Evolutionary conservation across 2,329 filamentous ascomycete species (phyloP).

Genomic region (Beauveria sp.): DNA sequence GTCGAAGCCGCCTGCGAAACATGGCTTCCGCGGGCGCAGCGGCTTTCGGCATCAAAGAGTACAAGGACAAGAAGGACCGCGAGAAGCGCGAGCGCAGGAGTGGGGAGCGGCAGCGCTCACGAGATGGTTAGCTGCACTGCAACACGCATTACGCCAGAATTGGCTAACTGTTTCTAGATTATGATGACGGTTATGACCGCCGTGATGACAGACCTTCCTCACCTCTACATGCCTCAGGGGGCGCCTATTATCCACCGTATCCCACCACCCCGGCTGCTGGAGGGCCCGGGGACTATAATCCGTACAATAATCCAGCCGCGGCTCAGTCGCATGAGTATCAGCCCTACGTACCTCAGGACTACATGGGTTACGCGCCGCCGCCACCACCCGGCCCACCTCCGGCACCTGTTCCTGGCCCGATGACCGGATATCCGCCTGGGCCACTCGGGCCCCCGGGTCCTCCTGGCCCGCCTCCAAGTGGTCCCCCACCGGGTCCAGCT

Average conservation of each 20-base stretch:
- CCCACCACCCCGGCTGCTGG: constrained; percentile 22
- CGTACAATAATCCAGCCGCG: constrained; percentile 27
- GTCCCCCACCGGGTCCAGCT: constrained; percentile 27
- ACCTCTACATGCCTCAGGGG: constrained; percentile 44
- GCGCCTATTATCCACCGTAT: constrained; percentile 39
- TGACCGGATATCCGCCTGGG: constrained; percentile 18
- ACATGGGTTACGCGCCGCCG: constrained; percentile 32
- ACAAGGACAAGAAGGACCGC: constrained; percentile 41
- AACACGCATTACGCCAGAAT: neutral
- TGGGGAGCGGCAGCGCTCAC: constrained; percentile 15
- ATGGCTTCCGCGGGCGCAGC: constrained; percentile 52
- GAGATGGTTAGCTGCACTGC: constrained; percentile 16
- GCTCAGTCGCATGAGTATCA: constrained; percentile 29
- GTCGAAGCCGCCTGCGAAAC: constrained; percentile 45
- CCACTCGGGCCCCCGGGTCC: constrained; percentile 16
- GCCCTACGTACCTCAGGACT: constrained; percentile 36
- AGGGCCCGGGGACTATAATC: constrained; percentile 24
- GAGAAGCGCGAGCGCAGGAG: constrained; percentile 33
- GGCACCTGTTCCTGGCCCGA: constrained; percentile 13
- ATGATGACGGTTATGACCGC: constrained; percentile 31
- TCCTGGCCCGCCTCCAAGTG: constrained; percentile 20
- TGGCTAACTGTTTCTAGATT: constrained; percentile 21
- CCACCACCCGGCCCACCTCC: constrained; percentile 26
- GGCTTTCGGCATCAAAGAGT: constrained; percentile 56
- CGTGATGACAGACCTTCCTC: constrained; percentile 34